phyloP scores from a whole-genome alignment of 2,329 filamentous ascomycete species.

The Trichoderma semiorbis region DNA sequence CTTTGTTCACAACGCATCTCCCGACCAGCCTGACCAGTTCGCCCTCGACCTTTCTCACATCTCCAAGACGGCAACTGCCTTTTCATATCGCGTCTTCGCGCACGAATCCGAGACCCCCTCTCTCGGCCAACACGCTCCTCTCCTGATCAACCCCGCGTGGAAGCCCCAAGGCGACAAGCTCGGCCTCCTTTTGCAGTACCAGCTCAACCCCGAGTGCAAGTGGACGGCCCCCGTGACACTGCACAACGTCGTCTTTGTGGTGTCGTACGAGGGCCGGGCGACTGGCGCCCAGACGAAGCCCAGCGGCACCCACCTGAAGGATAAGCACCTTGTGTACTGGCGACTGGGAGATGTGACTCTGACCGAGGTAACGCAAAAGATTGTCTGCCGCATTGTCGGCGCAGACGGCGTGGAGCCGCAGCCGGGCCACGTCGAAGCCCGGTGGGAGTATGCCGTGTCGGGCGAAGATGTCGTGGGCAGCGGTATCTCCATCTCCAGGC shows the following conservation, averaged over 20 bases:
- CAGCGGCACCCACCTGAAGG: constrained; percentile 71
- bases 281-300: constrained; percentile 73
- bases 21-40: constrained; percentile 74
- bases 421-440: constrained; percentile 74
- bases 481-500: constrained; percentile 62
- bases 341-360: constrained; percentile 71
- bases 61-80: constrained; percentile 70
- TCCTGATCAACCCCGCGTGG: constrained; percentile 74
- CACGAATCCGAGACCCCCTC: constrained; percentile 50
- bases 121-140: constrained; percentile 60
- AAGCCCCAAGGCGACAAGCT: constrained; percentile 80
- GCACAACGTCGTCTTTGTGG: constrained; percentile 72
- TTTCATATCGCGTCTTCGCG: constrained; percentile 86
- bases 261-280: constrained; percentile 67
- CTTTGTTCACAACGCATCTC: constrained; percentile 68
- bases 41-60: constrained; percentile 70
- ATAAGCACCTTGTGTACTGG: constrained; percentile 78
- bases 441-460: constrained; percentile 62
- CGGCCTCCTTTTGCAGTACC: constrained; percentile 82
- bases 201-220: constrained; percentile 67
- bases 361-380: constrained; percentile 64
- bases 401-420: constrained; percentile 68
- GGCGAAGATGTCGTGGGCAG: constrained; percentile 48
- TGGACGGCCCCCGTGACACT: constrained; percentile 41
- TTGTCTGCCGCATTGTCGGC: constrained; percentile 75